Base-by-base conservation (phyloP, 768 basidiomycete species). In the Cubamyces lactineus region DNA sequence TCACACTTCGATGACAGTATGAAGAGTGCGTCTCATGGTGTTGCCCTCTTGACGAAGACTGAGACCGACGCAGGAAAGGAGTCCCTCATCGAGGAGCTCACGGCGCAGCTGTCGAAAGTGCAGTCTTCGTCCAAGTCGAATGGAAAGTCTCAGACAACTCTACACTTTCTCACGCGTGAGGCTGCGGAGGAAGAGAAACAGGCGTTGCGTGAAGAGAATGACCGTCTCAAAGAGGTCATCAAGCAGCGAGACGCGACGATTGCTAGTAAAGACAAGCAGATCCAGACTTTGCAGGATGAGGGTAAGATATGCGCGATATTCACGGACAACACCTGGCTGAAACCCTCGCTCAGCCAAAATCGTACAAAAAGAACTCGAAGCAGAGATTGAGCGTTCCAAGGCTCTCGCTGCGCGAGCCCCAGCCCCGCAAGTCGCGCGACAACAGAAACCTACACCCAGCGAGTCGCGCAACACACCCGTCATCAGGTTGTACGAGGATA, bases 401-500 rank as follows among this genome's bases (percentile, higher is more conserved):
- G 46, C 76, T 21, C 80, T 82, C 55, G 71, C 76, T 6, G 71
- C 77, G 30, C 80, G 79, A 19, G 77, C 78, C 46, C 71, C 72
- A 5, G 78, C 81, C 73, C 79, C 21, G 74, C 75, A 21, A 53
- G 68, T 21, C 76, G 77, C 52, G 64, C 75, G 53, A 76, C 70
- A 19, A 70, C 72, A 28, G 76, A 76, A 60, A 66, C 66, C 62
- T 26, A 67, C 77, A 1, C 66, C 78, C 17, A 75, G 84, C 23
- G 85, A 88, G 64, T 84, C 84, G 5, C 86, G 86, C 70, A 81
- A 84, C 65, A 75, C 77, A 3, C 77, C 81, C 68, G 81, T 88
- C 45, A 80, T 94, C 67, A 80, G 79, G 53, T 83, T 96, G 63
- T 96, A 96, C 71, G 92, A 95, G 72, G 92, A 95, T 68, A 74